Conservation (phyloP, 768 basidiomycete genomes). For the Cystobasidium onofrii region DNA sequence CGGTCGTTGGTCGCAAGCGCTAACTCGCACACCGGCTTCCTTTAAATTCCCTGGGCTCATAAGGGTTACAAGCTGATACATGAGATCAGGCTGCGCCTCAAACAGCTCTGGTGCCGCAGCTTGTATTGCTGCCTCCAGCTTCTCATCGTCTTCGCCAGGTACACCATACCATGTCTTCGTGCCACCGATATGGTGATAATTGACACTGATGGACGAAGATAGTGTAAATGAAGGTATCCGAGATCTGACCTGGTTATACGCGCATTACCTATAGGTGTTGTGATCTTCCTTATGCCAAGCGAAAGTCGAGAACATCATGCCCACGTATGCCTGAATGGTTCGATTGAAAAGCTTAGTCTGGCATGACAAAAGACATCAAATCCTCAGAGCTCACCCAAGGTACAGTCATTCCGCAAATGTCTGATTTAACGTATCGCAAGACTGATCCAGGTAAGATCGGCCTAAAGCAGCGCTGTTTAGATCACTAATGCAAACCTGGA, state of each 20-base stretch:
- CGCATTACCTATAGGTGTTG: conserved; percentile 95
- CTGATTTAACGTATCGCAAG: conserved; percentile 92
- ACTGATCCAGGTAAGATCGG: conserved; percentile 87
- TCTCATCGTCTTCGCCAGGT: conserved; percentile 87
- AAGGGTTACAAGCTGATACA: conserved; percentile 93
- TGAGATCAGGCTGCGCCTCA: conserved; percentile 89
- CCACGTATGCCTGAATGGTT: conserved; percentile 73
- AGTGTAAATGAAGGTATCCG: too few species aligned
- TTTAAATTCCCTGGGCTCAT: conserved; percentile 86
- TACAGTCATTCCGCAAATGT: conserved; percentile 98
- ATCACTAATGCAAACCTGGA: conserved; percentile 47
- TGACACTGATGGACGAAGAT: conserved; percentile 40
- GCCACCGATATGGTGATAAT: conserved; percentile 79
- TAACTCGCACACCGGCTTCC: conserved; percentile 83
- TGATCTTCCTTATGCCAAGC: conserved; percentile 99
- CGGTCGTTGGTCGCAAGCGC: conserved; percentile 88
- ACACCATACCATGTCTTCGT: conserved; percentile 99
- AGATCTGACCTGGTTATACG: too few species aligned
- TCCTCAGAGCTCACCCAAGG: conserved; percentile 56
- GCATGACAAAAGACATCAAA: background rate
- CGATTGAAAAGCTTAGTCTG: too few species aligned
- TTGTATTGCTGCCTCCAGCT: conserved; percentile 92
- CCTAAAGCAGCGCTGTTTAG: background rate
- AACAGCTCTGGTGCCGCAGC: conserved; percentile 94
- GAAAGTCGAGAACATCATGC: conserved; percentile 98